A percentile compares a stretch with the other conserved stretches of the same genome.
Conservation (phyloP, 2,329 filamentous ascomycete genomes). For the Neonectria neomacrospora region DNA sequence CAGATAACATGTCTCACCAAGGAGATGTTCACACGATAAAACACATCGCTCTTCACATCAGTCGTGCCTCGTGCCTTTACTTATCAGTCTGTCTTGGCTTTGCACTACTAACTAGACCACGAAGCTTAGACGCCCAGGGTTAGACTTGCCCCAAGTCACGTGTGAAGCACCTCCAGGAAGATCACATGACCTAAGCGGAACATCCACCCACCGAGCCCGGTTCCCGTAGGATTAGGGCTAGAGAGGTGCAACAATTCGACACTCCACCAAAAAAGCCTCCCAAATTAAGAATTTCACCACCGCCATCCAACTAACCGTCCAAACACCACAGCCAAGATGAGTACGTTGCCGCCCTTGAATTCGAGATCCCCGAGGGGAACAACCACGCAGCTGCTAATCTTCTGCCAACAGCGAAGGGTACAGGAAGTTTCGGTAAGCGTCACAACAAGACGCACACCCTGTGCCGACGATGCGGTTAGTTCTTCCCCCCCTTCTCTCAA, state of each 20-base stretch:
- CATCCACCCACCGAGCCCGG: constrained; percentile 37
- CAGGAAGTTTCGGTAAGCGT: constrained; percentile 70
- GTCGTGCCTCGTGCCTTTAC: neutral
- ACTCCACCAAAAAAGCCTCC: constrained; percentile 53
- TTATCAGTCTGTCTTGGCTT: no score
- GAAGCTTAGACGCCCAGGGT: constrained; percentile 4
- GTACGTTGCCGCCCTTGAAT: constrained; percentile 55
- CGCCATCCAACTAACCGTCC: constrained; percentile 54
- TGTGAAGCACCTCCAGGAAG: neutral
- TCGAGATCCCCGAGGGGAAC: constrained; percentile 30
- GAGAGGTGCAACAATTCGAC: constrained; percentile 41
- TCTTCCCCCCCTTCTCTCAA: constrained; percentile 22
- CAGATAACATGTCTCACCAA: neutral
- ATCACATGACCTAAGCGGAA: constrained; percentile 47
- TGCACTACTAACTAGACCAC: no score
- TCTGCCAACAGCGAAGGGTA: constrained; percentile 63
- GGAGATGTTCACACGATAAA: neutral
- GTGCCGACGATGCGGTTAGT: constrained; percentile 98
- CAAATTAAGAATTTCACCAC: constrained; percentile 51
- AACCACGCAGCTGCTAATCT: constrained; percentile 38
- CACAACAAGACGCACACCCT: constrained; percentile 99
- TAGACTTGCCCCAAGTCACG: constrained; percentile 40
- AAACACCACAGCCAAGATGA: constrained; percentile 66
- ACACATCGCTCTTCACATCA: no score
- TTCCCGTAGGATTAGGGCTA: constrained; percentile 52